Evolutionary conservation across 352 stramenopile species (phyloP).

Genomic region (Aphanomyces stellatus): DNA sequence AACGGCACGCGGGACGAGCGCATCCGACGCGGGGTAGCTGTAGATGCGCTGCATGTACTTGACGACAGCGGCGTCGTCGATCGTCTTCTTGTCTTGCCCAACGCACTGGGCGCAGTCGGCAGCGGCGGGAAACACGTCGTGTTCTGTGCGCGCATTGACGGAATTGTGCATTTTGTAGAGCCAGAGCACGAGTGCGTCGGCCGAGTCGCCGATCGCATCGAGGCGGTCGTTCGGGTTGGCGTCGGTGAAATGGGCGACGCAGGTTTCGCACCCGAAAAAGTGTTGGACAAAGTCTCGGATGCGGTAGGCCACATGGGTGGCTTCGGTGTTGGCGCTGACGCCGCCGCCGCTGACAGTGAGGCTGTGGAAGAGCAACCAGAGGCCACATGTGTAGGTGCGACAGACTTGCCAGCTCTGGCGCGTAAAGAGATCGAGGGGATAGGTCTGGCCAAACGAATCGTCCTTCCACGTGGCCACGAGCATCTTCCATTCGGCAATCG

Average conservation of each 20-base stretch:
- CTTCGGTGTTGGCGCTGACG: conserved; percentile 24
- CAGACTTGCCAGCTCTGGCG: conserved; percentile 37
- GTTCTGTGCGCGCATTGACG: conserved; percentile 68
- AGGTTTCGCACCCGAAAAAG: conserved; percentile 80
- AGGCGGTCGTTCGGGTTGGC: conserved; percentile 36
- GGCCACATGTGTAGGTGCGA: conserved; percentile 66
- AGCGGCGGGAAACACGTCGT: conserved; percentile 51
- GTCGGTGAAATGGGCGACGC: conserved; percentile 56
- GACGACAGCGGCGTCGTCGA: background rate
- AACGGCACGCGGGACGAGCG: background rate
- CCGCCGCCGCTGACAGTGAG: conserved; percentile 36
- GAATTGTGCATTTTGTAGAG: conserved; percentile 81
- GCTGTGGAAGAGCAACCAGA: conserved; percentile 79
- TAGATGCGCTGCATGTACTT: conserved; percentile 6
- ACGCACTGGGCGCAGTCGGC: conserved; percentile 6
- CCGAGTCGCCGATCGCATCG: conserved; percentile 34
- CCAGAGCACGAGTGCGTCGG: conserved; percentile 53
- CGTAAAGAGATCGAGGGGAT: conserved; percentile 51
- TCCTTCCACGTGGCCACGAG: conserved; percentile 60
- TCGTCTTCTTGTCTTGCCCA: background rate
- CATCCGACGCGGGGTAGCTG: background rate
- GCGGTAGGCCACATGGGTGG: conserved; percentile 27
- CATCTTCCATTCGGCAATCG: conserved; percentile 42
- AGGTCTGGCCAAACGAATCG: conserved; percentile 33
- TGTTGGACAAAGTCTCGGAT: conserved; percentile 67